Base-by-base conservation (phyloP, 192 early-diverging fungal species). In the Umbelopsis sp. region DNA sequence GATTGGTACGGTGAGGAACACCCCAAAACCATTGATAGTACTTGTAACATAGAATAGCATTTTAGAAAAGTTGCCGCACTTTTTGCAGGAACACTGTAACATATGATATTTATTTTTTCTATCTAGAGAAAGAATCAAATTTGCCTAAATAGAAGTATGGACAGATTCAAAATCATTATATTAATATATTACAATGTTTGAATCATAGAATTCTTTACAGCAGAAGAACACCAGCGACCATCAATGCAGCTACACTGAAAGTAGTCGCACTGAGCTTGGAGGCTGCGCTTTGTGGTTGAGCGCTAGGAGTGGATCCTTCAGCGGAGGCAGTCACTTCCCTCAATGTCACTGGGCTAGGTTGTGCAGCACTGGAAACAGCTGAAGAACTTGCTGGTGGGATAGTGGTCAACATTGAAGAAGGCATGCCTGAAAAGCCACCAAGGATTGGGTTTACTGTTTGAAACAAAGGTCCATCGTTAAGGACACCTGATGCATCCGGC, bases 1-100 rank as follows among this genome's bases (percentile, higher is more conserved):
- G 73, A 80, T 61, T 72, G 72, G 81, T 50, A 68, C 23, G 66
- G 25, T 22, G 46, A 18, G 65, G 51, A 49, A 37, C 51, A 64
- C 71, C 37, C 71, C 37, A 21, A 68, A 74, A 33, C 49, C n/a
- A 48, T 30, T 47, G 35, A 49, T 30, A 50, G 30, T 20, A 68
- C 22, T 27, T 16, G 25, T 16, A 58, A 58, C 9, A 1, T 30
- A 25, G 20, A 25, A 35, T 10, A 8, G 3, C 27, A 2, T 30
- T 30, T 30, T 30, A 30, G 27, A 30, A 30, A 30, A 30, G 3
- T 11, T 21, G 45, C 47, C 25, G 46, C 25, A 30, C 49, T 49
- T 45, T 65, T 45, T 46, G n/a, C 20, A 66, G 64, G 22, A 30
- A 18, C 35, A 68, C 23, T 46, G 45, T 12, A 49, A 67, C 30